Percentiles rank a stretch among this genome's conserved stretches.
phyloP scores from a whole-genome alignment of 2,329 filamentous ascomycete genomes.

The Trichothecium roseum region DNA sequence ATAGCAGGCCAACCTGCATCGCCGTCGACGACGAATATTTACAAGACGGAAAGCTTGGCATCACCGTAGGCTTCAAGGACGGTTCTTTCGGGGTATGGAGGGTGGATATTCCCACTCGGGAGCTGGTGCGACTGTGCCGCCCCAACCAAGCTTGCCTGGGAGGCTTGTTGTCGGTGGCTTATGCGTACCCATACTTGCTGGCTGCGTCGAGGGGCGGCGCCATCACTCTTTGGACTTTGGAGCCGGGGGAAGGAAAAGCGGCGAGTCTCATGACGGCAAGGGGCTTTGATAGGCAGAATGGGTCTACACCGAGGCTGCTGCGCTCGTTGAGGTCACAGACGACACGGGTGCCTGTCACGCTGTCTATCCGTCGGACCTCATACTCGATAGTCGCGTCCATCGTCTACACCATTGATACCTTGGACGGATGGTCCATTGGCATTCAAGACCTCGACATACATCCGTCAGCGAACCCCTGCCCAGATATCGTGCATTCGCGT shows the following conservation, averaged over 20 bases:
- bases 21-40: constrained; percentile 48
- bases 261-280: constrained; percentile 1
- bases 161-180: constrained; percentile 59
- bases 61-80: constrained; percentile 60
- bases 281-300: background rate
- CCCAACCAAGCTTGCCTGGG: constrained; percentile 55
- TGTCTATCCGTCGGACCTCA: constrained; percentile 66
- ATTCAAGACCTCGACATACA: constrained; percentile 77
- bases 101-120: constrained; percentile 34
- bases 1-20: constrained; percentile 46
- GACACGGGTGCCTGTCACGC: constrained; percentile 64
- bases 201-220: constrained; percentile 67
- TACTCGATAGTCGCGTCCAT: constrained; percentile 65
- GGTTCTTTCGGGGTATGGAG: constrained; percentile 64
- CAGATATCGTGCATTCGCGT: constrained; percentile 22
- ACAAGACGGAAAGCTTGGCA: constrained; percentile 36
- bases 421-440: constrained; percentile 77
- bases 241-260: constrained; percentile 10
- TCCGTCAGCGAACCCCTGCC: constrained; percentile 14
- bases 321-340: constrained; percentile 68
- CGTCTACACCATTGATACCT: constrained; percentile 72
- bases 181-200: constrained; percentile 64
- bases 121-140: constrained; percentile 40
- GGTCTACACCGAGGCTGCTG: constrained; percentile 37
- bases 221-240: constrained; percentile 67